Base-by-base conservation (phyloP, 345 rosid genomes). In the Camelina neglecta region DNA sequence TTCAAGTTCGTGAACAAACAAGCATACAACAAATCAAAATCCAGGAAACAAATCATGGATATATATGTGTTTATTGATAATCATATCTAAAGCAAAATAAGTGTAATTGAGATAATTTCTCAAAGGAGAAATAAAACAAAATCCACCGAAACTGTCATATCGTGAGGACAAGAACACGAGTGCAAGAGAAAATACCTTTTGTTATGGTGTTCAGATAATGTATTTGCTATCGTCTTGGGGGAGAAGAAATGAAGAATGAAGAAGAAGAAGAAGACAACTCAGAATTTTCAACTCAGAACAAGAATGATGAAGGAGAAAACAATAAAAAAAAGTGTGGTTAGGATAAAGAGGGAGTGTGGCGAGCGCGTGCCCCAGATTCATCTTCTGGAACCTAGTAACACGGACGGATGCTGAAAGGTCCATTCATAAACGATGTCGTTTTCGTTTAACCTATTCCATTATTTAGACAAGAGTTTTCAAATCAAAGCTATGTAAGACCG, bases 301-400 rank as follows among this genome's bases (percentile, higher is more conserved):
- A 60, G 53, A 69, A 35, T 33, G 65, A 33, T 8, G 70, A 73
- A 47, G 18, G 6, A 6, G 4, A 9, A 9, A 15, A 45, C 12
- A 9, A 9, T 18, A 18, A 9, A 15, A 45, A 18, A 49, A 65
- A 6, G 18, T 47, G 73, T 67, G 79, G 79, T 31, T 44, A 20
- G 79, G 75, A 75, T 75, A 61, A 53, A 65, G 21, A 12, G 75
- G 42, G 71, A 79, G 75, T 79, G 79, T 79, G 82, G 68, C 45
- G 68, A 58, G 82, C 79, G 79, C 67, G 68, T 79, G 82, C 63
- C 72, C 42, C 49, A 54, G 23, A 59, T 64, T 55, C 74, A 49
- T 68, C 23, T 59, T 20, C 8, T 48, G 56, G 75, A 60, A 60
- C 56, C 65, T 65, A 57, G 7, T 24, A n/a, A 15, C 7, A 8